Base-by-base conservation (phyloP, 768 basidiomycete genomes). In the Trametes elegans region DNA sequence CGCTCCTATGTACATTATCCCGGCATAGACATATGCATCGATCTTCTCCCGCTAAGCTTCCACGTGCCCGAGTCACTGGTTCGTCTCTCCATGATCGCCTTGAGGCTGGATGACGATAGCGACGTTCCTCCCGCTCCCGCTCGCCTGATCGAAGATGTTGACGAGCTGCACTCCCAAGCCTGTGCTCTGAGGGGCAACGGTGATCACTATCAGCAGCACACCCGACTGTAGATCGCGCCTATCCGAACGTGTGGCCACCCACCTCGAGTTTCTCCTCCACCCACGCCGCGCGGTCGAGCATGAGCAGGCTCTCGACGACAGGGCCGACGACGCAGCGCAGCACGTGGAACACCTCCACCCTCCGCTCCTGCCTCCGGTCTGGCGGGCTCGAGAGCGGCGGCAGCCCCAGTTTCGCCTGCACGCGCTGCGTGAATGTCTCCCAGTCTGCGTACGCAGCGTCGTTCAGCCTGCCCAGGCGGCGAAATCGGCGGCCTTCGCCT, bases 101-200 rank as follows among this genome's bases (percentile, higher is more conserved):
- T n/a, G 29, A 44, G 41, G 51, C 10, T 19, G 29, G 16, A 67
- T 52, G 42, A 86, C 70, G 29, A 89, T 72, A 7, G 81, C 87
- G 51, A 87, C 73, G 67, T 90, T 90, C 62, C 88, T 71, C 42
- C 83, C 87, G 66, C 88, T 90, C 39, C 86, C 88, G 3, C 78
- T 79, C 5, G 74, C 73, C 66, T 90, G 88, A 62, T 89, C 84
- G 56, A 91, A 90, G 36, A 91, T 64, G 66, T 87, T 89, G 3
- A 88, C 73, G 19, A 81, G 62, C 27, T 77, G 72, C 18, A 80
- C 74, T 2, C 60, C 34, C 55, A 63, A 44, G 7, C 43, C 45
- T 14, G 49, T 51, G 27, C 36, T 57, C 63, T 64, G 28, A 35
- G 26, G n/a, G 23, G 16, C 3, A 16, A 14, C 10, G 13, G 19